A percentile compares a stretch with the other conserved stretches of the same genome.
phyloP scores from a whole-genome alignment of 2,329 filamentous ascomycete species.

The Aspergillus piperis region DNA sequence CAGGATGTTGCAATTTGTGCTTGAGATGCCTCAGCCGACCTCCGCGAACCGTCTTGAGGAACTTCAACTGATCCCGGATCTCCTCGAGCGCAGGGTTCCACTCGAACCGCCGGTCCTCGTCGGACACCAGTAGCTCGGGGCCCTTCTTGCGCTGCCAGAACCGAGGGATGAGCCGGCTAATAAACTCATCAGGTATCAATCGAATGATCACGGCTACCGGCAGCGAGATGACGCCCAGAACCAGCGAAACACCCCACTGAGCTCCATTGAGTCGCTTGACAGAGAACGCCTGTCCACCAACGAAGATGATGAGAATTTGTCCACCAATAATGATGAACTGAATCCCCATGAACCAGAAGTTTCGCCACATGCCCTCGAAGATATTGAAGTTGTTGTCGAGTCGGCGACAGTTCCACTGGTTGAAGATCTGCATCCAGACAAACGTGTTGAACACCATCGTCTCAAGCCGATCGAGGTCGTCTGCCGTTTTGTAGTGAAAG shows the following conservation, averaged over 20 bases:
- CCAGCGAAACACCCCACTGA: conserved; percentile 70
- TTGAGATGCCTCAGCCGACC: conserved; percentile 62
- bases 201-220: conserved; percentile 64
- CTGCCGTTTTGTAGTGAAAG: conserved; percentile 28
- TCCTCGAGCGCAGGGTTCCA: conserved; percentile 65
- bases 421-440: conserved; percentile 52
- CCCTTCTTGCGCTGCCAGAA: conserved; percentile 41
- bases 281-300: conserved; percentile 68
- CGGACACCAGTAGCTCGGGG: conserved; percentile 48
- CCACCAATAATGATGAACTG: conserved; percentile 67
- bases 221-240: conserved; percentile 68
- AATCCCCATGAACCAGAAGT: conserved; percentile 59
- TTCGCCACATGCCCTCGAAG: conserved; percentile 45
- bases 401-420: conserved; percentile 53
- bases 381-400: conserved; percentile 49
- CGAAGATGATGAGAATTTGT: conserved; percentile 71
- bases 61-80: conserved; percentile 64
- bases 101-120: conserved; percentile 49
- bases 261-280: conserved; percentile 61
- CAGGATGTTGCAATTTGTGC: conserved; percentile 63
- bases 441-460: conserved; percentile 50
- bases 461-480: conserved; percentile 30
- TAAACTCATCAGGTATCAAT: conserved; percentile 60
- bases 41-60: conserved; percentile 64
- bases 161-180: conserved; percentile 46